A percentile compares a stretch with the other conserved stretches of the same genome.
Evolutionary conservation across 345 rosid species (phyloP).

Genomic region (Citrus inodora): DNA sequence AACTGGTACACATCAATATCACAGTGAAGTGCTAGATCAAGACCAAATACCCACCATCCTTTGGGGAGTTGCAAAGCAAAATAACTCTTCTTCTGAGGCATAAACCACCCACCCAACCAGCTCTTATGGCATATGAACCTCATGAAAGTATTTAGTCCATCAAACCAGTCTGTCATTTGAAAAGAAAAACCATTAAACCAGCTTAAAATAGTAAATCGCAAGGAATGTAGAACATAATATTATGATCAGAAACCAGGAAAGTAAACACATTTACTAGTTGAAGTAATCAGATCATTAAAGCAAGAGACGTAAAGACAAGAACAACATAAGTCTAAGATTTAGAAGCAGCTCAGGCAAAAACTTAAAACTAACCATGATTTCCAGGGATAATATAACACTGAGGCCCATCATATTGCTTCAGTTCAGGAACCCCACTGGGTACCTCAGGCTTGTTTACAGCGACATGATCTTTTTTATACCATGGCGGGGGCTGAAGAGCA

Average conservation of each 20-base stretch:
- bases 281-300: conserved; percentile 2
- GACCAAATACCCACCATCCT: conserved; percentile 98
- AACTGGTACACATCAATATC: conserved; percentile 99
- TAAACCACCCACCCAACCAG: conserved; percentile 99
- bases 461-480: conserved; percentile 67
- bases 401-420: conserved; percentile 89
- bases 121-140: conserved; percentile 96
- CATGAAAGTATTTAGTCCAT: conserved; percentile 97
- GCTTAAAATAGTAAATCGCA: neutral
- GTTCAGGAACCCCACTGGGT: conserved; percentile 60
- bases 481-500: conserved; percentile 93
- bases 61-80: conserved; percentile 93
- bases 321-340: neutral
- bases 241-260: neutral
- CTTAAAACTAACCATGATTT: conserved; percentile 78
- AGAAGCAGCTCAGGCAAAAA: conserved; percentile 19
- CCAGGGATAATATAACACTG: conserved; percentile 95
- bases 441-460: conserved; percentile 89
- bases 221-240: neutral
- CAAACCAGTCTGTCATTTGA: conserved; percentile 80
- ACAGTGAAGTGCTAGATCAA: conserved; percentile 95
- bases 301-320: neutral
- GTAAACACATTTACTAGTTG: neutral
- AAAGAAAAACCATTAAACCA: neutral
- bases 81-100: conserved; percentile 99